Evolutionary conservation across 805 yeast species (phyloP), one percentile per base, ranked within the genome.

Genomic region (Pichia californica): DNA sequence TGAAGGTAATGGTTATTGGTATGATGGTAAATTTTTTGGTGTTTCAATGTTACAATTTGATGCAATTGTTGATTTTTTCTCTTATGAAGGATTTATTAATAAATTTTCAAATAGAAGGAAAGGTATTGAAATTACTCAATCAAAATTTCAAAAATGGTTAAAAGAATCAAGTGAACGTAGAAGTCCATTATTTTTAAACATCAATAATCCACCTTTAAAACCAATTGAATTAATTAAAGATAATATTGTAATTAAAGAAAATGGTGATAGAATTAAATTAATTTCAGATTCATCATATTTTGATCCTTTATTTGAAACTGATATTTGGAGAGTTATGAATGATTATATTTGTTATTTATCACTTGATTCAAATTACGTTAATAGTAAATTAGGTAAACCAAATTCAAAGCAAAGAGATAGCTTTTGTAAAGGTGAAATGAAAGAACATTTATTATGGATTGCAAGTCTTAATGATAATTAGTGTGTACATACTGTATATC

Each of bases 21-120:
- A 58, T 40, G 49, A 53, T 36, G 42, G 50, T 33, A 55, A 52
- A 26, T 74, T 68, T 49, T 56, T 63, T 13, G 79, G 77, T 6
- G 71, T 74, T 23, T 78, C 76, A 13, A 73, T 74, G 77, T 68
- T 77, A 3, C 76, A 74, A 47, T 71, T 58, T 49, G 78, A 75
- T 51, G 78, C 79, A 1, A 62, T 66, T 1, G 66, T 65, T 34
- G 79, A 74, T 51, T 64, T 40, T 28, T 53, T 50, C 33, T 46
- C 62, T 9, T 38, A 48, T 21, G 51, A 48, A 31, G 51, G 60
- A 16, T 60, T 52, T 38, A 30, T 29, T 10, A 54, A 54, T 14
- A 54, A 53, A 31, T 54, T 50, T 42, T 19, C 36, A 5, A 55
- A 23, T 14, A 33, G 48, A 8, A 31, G 53, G 10, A 49, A 28